These are phyloP conservation scores for Allium fistulosum DNA, from an alignment of 106 monocot species.

Conservation along the genomic window DNA sequence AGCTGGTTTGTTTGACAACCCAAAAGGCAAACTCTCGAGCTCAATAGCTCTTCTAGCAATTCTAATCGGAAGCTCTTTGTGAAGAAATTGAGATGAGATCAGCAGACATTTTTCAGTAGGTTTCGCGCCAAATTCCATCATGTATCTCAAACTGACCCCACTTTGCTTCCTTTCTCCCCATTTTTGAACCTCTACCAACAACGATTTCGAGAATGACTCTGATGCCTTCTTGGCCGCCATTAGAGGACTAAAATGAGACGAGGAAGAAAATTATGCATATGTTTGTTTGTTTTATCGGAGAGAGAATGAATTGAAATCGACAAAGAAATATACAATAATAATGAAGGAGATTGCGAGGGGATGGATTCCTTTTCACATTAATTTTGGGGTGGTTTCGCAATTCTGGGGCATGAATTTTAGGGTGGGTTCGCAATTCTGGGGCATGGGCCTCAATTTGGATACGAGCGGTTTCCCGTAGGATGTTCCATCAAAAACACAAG, in stretches of 20 bases:
- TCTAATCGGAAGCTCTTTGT: slow-evolving; percentile 76
- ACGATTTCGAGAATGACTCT: slow-evolving; percentile 30
- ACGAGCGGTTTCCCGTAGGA: too few relatives aligned
- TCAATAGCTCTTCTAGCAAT: slow-evolving; percentile 78
- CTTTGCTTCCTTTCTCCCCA: slow-evolving; percentile 88
- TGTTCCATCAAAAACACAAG: too few relatives aligned
- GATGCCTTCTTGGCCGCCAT: slow-evolving; percentile 54
- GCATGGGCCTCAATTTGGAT: too few relatives aligned
- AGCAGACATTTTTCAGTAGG: slow-evolving; percentile 54
- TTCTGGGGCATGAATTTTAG: too few relatives aligned
- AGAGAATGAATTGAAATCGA: too few relatives aligned
- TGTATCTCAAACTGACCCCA: slow-evolving; percentile 76
- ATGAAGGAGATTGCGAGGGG: too few relatives aligned
- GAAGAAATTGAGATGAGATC: slow-evolving; percentile 80
- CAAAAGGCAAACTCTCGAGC: slow-evolving; percentile 71
- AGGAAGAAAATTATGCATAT: neutral
- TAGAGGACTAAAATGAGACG: neutral
- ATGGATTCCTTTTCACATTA: too few relatives aligned
- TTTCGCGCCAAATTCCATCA: slow-evolving; percentile 89
- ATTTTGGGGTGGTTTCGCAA: too few relatives aligned
- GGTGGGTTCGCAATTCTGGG: too few relatives aligned
- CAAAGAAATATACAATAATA: too few relatives aligned
- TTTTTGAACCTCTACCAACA: slow-evolving; percentile 58
- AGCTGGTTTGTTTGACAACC: slow-evolving; percentile 69
- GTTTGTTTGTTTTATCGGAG: too few relatives aligned